Evolutionary conservation across 176 grass and related monocot species (phyloP).

Genomic region (Eragrostis curvula): DNA sequence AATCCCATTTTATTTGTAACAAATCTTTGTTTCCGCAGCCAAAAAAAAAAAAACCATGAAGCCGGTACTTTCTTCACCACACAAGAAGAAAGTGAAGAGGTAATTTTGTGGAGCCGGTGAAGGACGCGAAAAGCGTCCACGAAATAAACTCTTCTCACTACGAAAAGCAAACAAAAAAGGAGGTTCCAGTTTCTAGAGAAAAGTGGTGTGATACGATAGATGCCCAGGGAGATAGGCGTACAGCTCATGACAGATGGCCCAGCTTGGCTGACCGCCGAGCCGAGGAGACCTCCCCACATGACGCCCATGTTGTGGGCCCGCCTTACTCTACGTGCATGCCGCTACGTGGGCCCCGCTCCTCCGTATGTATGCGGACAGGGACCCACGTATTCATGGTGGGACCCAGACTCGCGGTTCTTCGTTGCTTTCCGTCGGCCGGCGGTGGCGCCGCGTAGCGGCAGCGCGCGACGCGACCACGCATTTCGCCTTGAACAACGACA

Average conservation of each 20-base stretch:
- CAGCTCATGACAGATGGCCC: slow-evolving; percentile 33
- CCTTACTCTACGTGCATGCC: not conserved
- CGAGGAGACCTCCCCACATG: not conserved
- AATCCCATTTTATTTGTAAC: no score
- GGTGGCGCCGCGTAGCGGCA: slow-evolving; percentile 3
- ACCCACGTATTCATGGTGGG: not conserved
- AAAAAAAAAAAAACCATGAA: no score
- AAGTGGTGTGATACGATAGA: not conserved
- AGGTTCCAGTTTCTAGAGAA: not conserved
- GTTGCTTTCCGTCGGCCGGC: not conserved
- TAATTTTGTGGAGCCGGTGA: no score
- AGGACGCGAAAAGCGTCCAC: not conserved
- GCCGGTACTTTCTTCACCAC: no score
- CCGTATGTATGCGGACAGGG: not conserved
- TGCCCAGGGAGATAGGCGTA: not conserved
- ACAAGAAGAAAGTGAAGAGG: not conserved
- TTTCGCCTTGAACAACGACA: no score
- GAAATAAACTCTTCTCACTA: not conserved
- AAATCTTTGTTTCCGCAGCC: no score
- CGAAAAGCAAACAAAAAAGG: not conserved
- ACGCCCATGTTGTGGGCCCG: slow-evolving; percentile 27
- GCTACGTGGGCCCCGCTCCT: not conserved
- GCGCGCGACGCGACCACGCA: no score
- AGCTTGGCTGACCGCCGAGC: not conserved
- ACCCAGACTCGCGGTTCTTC: not conserved